Conservation (phyloP, 192 early-diverging fungal genomes). For the Chytriomyces hyalinus region DNA sequence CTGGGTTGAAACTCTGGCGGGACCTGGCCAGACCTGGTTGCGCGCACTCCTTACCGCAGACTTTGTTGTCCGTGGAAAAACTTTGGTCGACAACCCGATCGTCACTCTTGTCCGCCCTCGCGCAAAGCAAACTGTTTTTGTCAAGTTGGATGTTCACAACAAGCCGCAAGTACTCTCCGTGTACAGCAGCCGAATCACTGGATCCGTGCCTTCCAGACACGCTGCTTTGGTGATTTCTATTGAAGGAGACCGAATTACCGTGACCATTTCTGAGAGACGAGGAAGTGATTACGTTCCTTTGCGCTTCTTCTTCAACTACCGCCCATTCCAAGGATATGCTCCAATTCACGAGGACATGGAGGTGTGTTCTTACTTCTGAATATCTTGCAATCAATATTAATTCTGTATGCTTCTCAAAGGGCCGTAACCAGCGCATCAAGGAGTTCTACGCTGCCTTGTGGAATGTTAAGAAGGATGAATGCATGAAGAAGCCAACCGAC, state of each 20-base stretch:
- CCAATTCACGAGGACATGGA: constrained; percentile 90
- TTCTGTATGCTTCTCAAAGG: constrained; percentile 40
- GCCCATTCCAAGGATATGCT: constrained; percentile 74
- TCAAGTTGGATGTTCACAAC: constrained; percentile 45
- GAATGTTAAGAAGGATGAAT: constrained; percentile 61
- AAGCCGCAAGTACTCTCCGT: constrained; percentile 54
- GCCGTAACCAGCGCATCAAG: constrained; percentile 82
- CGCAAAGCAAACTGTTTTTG: constrained; percentile 53
- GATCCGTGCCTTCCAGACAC: constrained; percentile 51
- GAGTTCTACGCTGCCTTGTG: constrained; percentile 85
- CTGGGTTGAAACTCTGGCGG: constrained; percentile 79
- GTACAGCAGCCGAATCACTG: constrained; percentile 43
- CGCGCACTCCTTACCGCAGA: constrained; percentile 79
- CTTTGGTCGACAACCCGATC: constrained; percentile 53
- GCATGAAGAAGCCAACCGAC: constrained; percentile 63
- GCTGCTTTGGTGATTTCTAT: constrained; percentile 49
- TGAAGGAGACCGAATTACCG: constrained; percentile 50
- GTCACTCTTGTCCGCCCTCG: constrained; percentile 49
- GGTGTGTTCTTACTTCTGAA: constrained; percentile 23
- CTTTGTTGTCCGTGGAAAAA: constrained; percentile 77
- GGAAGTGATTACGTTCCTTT: constrained; percentile 72
- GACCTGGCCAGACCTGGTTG: constrained; percentile 78
- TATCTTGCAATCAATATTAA: constrained; percentile 11
- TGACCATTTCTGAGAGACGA: constrained; percentile 72
- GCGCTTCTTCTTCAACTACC: constrained; percentile 81